Evolutionary conservation across 2,329 filamentous ascomycete genomes (phyloP).

Genomic region (Orbilia quercus): DNA sequence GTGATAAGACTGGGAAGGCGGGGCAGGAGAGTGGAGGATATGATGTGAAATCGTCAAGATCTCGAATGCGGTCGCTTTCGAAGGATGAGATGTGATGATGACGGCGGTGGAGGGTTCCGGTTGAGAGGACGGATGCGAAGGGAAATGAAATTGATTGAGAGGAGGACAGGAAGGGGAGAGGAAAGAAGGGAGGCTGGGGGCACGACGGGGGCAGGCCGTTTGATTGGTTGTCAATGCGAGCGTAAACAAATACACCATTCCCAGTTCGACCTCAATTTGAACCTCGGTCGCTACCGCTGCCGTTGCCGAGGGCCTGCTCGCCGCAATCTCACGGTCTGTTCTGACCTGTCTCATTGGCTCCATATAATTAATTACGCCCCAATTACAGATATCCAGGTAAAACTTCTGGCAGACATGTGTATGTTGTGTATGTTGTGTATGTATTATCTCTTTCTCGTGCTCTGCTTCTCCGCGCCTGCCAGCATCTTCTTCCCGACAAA

Average conservation of each 20-base stretch:
- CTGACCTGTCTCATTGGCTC: not conserved
- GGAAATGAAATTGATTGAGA: constrained; percentile 30
- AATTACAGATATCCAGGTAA: no score
- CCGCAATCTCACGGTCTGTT: not conserved
- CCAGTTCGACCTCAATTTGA: constrained; percentile 33
- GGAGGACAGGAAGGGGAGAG: constrained; percentile 21
- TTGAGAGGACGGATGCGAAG: constrained; percentile 44
- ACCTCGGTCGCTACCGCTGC: constrained; percentile 55
- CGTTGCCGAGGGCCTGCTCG: constrained; percentile 14
- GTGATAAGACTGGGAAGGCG: constrained; percentile 27
- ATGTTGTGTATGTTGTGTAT: no score
- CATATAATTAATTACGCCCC: no score
- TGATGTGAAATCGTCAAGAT: constrained; percentile 47
- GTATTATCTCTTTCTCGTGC: constrained; percentile 74
- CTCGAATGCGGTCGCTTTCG: constrained; percentile 16
- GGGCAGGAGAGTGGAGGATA: constrained; percentile 7
- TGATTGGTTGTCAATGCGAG: constrained; percentile 51
- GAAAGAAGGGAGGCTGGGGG: constrained; percentile 53
- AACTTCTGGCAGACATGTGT: no score
- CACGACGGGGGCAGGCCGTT: not conserved
- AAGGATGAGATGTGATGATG: constrained; percentile 51
- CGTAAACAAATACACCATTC: constrained; percentile 54
- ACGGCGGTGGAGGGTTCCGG: constrained; percentile 38
- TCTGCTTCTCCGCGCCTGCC: constrained; percentile 92
- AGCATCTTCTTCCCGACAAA: constrained; percentile 80